These are phyloP conservation scores for Hypoxylon sp. DNA, from an alignment of 2,329 filamentous ascomycete species.

Conservation along the genomic window DNA sequence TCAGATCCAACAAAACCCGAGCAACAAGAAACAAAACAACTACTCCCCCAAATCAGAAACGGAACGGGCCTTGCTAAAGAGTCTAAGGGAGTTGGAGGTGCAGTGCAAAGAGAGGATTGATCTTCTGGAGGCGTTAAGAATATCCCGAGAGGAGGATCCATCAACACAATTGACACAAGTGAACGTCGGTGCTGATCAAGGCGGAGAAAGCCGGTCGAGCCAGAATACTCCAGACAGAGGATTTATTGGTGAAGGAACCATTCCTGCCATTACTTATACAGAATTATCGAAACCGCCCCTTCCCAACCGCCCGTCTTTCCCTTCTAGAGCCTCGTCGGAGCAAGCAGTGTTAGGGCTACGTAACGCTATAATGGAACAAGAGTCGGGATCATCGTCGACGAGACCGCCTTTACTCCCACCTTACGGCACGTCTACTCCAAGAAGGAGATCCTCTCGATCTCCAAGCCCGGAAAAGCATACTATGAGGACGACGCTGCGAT, in stretches of 20 bases:
- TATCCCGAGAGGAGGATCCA: conserved; percentile 65
- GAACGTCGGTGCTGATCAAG: conserved; percentile 36
- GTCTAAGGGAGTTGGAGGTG: conserved; percentile 82
- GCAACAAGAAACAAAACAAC: conserved; percentile 76
- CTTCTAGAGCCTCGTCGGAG: conserved; percentile 66
- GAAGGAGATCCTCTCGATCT: conserved; percentile 59
- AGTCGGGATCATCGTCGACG: conserved; percentile 45
- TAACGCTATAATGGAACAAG: conserved; percentile 40
- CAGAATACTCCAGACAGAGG: conserved; percentile 55
- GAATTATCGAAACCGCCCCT: conserved; percentile 79
- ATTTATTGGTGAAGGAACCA: conserved; percentile 83
- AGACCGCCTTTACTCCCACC: conserved; percentile 49
- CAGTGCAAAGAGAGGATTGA: conserved; percentile 96
- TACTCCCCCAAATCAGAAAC: conserved; percentile 82
- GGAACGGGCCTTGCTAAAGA: conserved; percentile 84
- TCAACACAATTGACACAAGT: conserved; percentile 46
- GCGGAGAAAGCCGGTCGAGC: conserved; percentile 32
- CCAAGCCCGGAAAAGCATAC: conserved; percentile 70
- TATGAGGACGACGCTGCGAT: conserved; percentile 71
- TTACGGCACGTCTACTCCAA: conserved; percentile 47
- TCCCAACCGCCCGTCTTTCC: conserved; percentile 67
- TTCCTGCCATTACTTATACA: conserved; percentile 82
- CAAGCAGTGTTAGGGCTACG: conserved; percentile 55
- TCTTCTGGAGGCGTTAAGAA: conserved; percentile 81
- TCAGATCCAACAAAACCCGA: conserved; percentile 87